A percentile compares a stretch with the other conserved stretches of the same genome.
phyloP scores from a whole-genome alignment of 129 eudicot genomes.

The Apium graveolens region DNA sequence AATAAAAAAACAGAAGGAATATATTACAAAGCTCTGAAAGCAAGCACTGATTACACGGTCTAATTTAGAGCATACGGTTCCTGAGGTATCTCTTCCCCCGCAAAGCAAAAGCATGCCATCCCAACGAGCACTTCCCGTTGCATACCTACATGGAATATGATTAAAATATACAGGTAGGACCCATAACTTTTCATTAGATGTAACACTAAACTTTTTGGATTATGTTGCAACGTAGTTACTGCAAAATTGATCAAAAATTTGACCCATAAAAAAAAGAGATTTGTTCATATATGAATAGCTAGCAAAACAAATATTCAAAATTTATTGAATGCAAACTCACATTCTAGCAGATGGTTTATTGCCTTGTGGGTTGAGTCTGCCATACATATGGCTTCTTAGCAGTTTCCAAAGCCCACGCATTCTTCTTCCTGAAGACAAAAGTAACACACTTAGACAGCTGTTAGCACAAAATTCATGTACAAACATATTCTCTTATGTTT shows the following conservation, averaged over 20 bases:
- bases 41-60: too few species aligned
- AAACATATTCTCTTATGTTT: not conserved
- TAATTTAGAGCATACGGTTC: conserved; percentile 51
- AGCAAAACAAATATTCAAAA: not conserved
- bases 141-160: conserved; percentile 52
- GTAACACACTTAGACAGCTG: not conserved
- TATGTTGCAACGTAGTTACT: not conserved
- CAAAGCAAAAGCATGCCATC: conserved; percentile 99
- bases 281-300: not conserved
- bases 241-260: not conserved
- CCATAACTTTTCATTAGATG: not conserved
- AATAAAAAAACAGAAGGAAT: too few species aligned
- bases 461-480: not conserved
- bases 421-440: conserved; percentile 64
- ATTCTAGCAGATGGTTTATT: conserved; percentile 94
- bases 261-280: not conserved
- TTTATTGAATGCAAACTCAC: conserved; percentile 37
- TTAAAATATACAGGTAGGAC: not conserved
- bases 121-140: conserved; percentile 87
- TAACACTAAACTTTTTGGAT: not conserved
- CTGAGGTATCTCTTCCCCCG: conserved; percentile 94
- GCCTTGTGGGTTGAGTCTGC: conserved; percentile 90
- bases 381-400: conserved; percentile 90
- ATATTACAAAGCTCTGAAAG: not conserved
- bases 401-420: conserved; percentile 96